These are phyloP conservation scores for Blastobotrys arbuscula DNA, from an alignment of 1,139 yeast genomes.

Conservation along the genomic window DNA sequence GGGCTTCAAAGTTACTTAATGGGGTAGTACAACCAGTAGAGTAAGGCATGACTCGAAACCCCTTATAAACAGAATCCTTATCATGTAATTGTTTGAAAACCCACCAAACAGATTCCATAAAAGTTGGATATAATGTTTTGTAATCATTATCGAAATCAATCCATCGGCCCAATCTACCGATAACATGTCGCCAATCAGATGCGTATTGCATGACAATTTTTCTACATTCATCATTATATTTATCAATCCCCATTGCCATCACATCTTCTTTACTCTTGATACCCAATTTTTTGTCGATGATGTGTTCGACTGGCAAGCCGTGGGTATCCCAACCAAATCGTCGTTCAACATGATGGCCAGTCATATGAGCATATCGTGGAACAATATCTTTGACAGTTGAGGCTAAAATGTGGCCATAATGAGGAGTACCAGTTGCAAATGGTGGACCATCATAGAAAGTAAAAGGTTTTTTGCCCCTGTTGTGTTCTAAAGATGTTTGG, in stretches of 20 bases:
- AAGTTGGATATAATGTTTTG: conserved; percentile 90
- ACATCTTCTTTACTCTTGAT: conserved; percentile 93
- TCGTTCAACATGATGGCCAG: conserved; percentile 92
- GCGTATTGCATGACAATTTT: conserved; percentile 97
- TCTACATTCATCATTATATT: conserved; percentile 91
- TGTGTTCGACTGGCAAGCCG: conserved; percentile 97
- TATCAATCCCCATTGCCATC: conserved; percentile 85
- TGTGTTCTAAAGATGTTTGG: conserved; percentile 75
- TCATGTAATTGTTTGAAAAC: conserved; percentile 83
- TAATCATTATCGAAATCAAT: conserved; percentile 98
- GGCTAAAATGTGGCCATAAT: conserved; percentile 94
- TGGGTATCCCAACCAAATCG: conserved; percentile 99
- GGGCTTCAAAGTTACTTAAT: conserved; percentile 95
- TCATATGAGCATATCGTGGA: conserved; percentile 97
- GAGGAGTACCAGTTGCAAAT: conserved; percentile 98
- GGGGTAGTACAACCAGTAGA: conserved; percentile 98
- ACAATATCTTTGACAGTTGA: conserved; percentile 96
- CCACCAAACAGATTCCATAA: conserved; percentile 99
- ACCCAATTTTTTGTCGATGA: conserved; percentile 94
- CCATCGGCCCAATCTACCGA: conserved; percentile 97
- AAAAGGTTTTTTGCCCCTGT: conserved; percentile 80
- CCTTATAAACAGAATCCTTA: conserved; percentile 86
- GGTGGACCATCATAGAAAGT: conserved; percentile 99
- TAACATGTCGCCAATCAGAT: conserved; percentile 86
- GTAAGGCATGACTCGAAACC: conserved; percentile 96